Conservation (phyloP, 164 flowering plant species). For the Cinnamomum chago region DNA sequence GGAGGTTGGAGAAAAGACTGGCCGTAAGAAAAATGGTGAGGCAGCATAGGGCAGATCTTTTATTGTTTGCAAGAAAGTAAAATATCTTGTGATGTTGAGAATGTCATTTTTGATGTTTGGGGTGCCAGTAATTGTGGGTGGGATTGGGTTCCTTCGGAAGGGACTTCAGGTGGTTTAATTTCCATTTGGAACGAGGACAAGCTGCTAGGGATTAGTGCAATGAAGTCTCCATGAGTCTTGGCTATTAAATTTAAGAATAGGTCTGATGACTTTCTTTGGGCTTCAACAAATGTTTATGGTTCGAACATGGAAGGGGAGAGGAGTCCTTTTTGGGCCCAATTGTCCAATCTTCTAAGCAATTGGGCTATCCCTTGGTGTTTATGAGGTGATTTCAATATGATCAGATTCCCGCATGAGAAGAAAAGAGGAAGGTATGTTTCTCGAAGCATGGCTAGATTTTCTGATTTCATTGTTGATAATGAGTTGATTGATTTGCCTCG, state of each 20-base stretch:
- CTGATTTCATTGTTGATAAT: neutral
- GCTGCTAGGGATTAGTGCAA: neutral
- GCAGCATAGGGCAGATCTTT: neutral
- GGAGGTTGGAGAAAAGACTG: neutral
- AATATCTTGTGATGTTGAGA: too few species aligned
- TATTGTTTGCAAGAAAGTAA: neutral
- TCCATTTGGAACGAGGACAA: too few species aligned
- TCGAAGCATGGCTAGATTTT: neutral
- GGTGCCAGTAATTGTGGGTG: neutral
- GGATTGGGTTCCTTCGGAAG: too few species aligned
- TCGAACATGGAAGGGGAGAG: neutral
- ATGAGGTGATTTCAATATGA: neutral
- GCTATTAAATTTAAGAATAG: neutral
- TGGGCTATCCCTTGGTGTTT: neutral
- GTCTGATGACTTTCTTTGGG: neutral
- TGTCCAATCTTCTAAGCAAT: too few species aligned
- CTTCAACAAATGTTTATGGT: neutral
- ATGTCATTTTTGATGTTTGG: neutral
- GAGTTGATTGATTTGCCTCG: neutral
- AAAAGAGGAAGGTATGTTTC: neutral
- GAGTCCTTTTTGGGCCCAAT: neutral
- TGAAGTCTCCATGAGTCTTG: neutral
- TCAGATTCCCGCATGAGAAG: neutral
- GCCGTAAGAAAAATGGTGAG: neutral
- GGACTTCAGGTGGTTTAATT: too few species aligned